These are phyloP conservation scores for Juglanconis sp. DNA, from an alignment of 2,329 filamentous ascomycete genomes.

Conservation along the genomic window DNA sequence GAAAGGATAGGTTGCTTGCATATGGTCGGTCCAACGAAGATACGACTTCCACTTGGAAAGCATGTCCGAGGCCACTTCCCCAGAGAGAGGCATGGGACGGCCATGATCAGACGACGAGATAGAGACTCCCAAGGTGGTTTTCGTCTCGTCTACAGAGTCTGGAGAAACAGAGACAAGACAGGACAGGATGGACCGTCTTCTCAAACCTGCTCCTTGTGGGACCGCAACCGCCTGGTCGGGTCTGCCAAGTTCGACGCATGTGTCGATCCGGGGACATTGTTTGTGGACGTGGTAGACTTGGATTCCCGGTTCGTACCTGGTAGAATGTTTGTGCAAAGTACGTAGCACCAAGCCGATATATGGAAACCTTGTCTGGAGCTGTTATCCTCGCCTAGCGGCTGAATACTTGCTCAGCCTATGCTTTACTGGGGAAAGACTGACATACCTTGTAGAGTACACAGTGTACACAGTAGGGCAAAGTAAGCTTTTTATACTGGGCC, in stretches of 20 bases:
- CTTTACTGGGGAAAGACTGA: slow-evolving; percentile 1
- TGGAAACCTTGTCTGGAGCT: no score
- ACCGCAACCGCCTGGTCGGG: not conserved
- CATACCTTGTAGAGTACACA: no score
- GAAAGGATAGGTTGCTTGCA: not conserved
- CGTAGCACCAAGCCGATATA: no score
- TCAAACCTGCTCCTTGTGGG: not conserved
- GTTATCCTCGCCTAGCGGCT: not conserved
- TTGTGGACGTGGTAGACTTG: not conserved
- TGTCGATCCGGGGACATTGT: no score
- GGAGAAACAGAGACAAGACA: not conserved
- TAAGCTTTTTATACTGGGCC: no score
- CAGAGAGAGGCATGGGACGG: not conserved
- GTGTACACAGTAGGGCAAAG: no score
- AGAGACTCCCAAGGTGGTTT: not conserved
- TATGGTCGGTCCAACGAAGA: no score
- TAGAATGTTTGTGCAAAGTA: no score
- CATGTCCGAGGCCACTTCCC: no score
- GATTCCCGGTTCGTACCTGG: not conserved
- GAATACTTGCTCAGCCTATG: slow-evolving; percentile 16
- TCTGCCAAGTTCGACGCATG: not conserved
- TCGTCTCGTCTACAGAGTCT: not conserved
- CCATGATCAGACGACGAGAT: not conserved
- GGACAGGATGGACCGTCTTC: no score
- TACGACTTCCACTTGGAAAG: not conserved